These are phyloP conservation scores for Neofusicoccum sp. DNA, from an alignment of 2,329 filamentous ascomycete species.

Conservation along the genomic window DNA sequence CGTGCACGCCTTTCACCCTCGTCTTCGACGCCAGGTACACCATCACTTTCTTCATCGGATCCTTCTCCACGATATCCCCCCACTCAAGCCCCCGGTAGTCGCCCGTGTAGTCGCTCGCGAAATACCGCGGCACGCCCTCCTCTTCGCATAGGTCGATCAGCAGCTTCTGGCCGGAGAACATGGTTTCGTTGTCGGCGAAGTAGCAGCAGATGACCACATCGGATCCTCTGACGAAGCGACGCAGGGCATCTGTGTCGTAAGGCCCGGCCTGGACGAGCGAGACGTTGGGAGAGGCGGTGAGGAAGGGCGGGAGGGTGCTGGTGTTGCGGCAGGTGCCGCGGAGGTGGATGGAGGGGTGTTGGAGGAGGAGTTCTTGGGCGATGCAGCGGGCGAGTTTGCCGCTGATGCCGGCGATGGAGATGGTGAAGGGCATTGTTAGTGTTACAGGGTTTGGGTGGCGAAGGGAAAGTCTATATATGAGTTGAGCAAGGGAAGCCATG, in stretches of 20 bases:
- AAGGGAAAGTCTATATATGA: too few relatives aligned
- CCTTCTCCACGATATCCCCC: slow-evolving; percentile 42
- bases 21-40: slow-evolving; percentile 41
- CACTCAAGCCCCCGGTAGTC: slow-evolving; percentile 44
- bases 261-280: slow-evolving; percentile 31
- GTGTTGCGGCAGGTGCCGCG: slow-evolving; percentile 35
- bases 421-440: slow-evolving; percentile 23
- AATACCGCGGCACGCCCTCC: slow-evolving; percentile 41
- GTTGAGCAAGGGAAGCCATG: too few relatives aligned
- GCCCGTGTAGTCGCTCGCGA: slow-evolving; percentile 46
- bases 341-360: slow-evolving; percentile 28
- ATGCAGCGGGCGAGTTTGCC: slow-evolving; percentile 37
- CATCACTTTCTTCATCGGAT: slow-evolving; percentile 46
- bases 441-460: slow-evolving; percentile 33
- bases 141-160: slow-evolving; percentile 46
- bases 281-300: slow-evolving; percentile 23
- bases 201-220: slow-evolving; percentile 47
- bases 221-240: slow-evolving; percentile 33
- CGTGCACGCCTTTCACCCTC: slow-evolving; percentile 43
- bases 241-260: slow-evolving; percentile 29
- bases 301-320: slow-evolving; percentile 27
- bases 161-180: slow-evolving; percentile 46
- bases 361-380: slow-evolving; percentile 32
- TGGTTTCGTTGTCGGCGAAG: slow-evolving; percentile 41
- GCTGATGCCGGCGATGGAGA: slow-evolving; percentile 41